Conservation (phyloP, 805 yeast genomes). For the Zygosaccharomyces siamensis region DNA sequence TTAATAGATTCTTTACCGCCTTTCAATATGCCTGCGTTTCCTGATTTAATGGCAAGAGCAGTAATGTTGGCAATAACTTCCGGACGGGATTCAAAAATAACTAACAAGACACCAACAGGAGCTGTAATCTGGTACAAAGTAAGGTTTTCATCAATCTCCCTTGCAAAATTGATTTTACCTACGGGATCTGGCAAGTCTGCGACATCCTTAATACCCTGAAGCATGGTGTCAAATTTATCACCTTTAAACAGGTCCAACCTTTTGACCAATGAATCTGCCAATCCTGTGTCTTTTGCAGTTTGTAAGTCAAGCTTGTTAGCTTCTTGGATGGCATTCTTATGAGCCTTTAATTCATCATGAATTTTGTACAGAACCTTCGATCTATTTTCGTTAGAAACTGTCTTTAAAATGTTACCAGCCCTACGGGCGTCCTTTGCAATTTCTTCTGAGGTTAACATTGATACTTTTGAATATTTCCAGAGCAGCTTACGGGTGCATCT, state of each 20-base stretch:
- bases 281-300: conserved; percentile 54
- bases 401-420: conserved; percentile 82
- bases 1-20: conserved; percentile 93
- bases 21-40: conserved; percentile 92
- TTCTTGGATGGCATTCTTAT: conserved; percentile 56
- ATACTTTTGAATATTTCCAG: not conserved
- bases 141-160: conserved; percentile 84
- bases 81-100: conserved; percentile 94
- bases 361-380: conserved; percentile 67
- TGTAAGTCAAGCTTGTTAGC: conserved; percentile 77
- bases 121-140: conserved; percentile 78
- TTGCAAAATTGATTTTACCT: conserved; percentile 80
- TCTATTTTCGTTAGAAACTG: conserved; percentile 67
- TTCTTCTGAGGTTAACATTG: conserved; percentile 46
- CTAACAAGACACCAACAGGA: conserved; percentile 89
- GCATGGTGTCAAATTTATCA: conserved; percentile 89
- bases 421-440: conserved; percentile 76
- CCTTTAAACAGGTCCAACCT: conserved; percentile 76
- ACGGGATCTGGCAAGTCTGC: conserved; percentile 87
- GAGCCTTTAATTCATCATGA: conserved; percentile 57
- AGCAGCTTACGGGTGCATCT: not conserved
- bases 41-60: conserved; percentile 91
- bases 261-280: conserved; percentile 70
- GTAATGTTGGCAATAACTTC: conserved; percentile 98
- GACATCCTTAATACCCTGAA: conserved; percentile 90